Base-by-base conservation (phyloP, 2,329 filamentous ascomycete genomes). In the Elsinoe necatrix region DNA sequence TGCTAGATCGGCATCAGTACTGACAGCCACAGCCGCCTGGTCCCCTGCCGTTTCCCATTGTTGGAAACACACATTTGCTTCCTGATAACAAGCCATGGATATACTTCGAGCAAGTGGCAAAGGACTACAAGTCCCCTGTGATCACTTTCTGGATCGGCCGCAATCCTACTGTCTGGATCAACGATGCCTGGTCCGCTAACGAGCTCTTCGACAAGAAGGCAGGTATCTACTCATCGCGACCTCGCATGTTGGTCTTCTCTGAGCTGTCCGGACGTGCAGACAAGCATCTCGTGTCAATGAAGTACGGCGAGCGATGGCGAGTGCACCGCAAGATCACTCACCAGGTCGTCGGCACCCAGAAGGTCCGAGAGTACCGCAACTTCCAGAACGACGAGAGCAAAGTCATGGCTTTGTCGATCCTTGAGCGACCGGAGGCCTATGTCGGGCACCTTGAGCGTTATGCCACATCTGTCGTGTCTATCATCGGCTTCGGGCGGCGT, bases 311-410 rank as follows among this genome's bases (percentile, higher is more conserved):
- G 11, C 61, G 68, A 16, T 72, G 68, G 69, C 62, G 69, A n/a
- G 54, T 71, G 4, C 70, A 71, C 63, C 74, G 77, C 43, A 79
- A 77, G 63, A 65, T 80, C 55, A 80, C 78, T 56, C 77, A 80
- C 60, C 67, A 75, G 25, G 77, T 74, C 23, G 77, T 80, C 14
- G 77, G 77, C 45, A 61, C 80, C 55, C 80, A 83, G 70, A 75
- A 79, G 14, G 78, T 82, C 6, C 72, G 76, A 1, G 74, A 73
- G 55, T 80, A 80, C 61, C 73, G 77, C 1, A 63, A 67, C 2
- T 77, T 82, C 58, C 80, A 83, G 63, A 79, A 82, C 62, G 75
- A 80, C 60, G 80, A 83, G 68, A 81, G 78, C 64, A 75, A 74
- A 42, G 66, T 80, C 1, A 74, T 81, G n/a, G 79, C 79, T 1